Conservation (phyloP, 371 early-diverging fungal species). For the Lichtheimia ramosa region DNA sequence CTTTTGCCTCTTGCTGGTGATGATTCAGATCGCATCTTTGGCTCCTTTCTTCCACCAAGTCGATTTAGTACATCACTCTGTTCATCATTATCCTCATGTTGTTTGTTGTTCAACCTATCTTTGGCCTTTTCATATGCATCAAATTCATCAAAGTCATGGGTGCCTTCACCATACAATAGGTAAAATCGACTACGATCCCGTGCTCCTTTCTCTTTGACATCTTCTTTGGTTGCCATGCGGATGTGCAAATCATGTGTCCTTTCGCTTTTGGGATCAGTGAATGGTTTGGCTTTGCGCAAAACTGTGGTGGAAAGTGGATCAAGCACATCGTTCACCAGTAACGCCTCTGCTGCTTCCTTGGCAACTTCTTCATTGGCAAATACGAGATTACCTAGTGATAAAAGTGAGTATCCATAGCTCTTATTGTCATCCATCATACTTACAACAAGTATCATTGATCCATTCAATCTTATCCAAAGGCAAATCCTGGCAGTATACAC, state of each 20-base stretch:
- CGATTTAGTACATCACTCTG: background rate
- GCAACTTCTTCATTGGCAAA: slow-evolving; percentile 29
- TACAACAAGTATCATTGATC: slow-evolving; percentile 60
- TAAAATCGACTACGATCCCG: slow-evolving; percentile 55
- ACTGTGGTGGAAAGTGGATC: slow-evolving; percentile 22
- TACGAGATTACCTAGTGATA: slow-evolving; percentile 31
- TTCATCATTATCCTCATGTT: background rate
- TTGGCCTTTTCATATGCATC: too few species aligned
- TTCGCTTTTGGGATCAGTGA: slow-evolving; percentile 2
- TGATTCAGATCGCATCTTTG: background rate
- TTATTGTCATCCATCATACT: slow-evolving; percentile 5
- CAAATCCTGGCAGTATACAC: slow-evolving; percentile 38
- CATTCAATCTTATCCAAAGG: slow-evolving; percentile 54
- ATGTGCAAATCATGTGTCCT: slow-evolving; percentile 22
- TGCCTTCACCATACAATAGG: slow-evolving; percentile 44
- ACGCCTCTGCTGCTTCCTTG: slow-evolving; percentile 28
- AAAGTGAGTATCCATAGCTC: too few species aligned
- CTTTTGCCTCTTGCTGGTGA: background rate
- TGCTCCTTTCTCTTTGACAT: slow-evolving; percentile 51
- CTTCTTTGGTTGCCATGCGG: slow-evolving; percentile 49
- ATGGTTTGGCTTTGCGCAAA: slow-evolving; percentile 29
- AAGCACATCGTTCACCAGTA: slow-evolving; percentile 21
- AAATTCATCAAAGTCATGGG: background rate
- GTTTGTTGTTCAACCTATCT: too few species aligned
- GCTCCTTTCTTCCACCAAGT: background rate